A percentile compares a stretch with the other conserved stretches of the same genome.
Conservation (phyloP, 257 asterid species). For the Perilla frutescens region DNA sequence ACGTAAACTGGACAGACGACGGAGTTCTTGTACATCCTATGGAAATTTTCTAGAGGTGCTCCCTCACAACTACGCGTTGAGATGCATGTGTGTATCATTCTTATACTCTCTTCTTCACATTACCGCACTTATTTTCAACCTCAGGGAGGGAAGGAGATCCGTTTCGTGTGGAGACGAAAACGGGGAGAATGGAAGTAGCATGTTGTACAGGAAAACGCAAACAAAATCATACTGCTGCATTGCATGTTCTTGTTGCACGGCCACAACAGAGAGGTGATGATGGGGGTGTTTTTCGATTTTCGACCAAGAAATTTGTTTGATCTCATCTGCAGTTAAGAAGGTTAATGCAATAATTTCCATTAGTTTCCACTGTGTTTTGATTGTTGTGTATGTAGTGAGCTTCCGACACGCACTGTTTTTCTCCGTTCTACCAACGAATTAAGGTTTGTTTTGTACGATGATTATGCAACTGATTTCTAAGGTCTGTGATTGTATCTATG, state of each 20-base stretch:
- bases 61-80: too few species aligned
- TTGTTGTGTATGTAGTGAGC: slow-evolving; percentile 9
- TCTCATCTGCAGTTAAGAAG: slow-evolving; percentile 3
- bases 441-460: slow-evolving; percentile 13
- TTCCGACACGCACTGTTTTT: neutral
- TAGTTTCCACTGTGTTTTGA: neutral
- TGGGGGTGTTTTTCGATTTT: neutral
- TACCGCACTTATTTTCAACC: too few species aligned
- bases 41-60: slow-evolving; percentile 73
- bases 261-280: neutral
- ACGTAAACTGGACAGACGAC: slow-evolving; percentile 71
- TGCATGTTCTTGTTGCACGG: too few species aligned
- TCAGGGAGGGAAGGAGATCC: neutral
- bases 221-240: neutral
- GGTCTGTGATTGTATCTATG: neutral
- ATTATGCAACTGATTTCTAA: neutral
- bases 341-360: slow-evolving; percentile 17
- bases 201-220: slow-evolving; percentile 27
- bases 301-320: too few species aligned
- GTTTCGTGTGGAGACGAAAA: neutral
- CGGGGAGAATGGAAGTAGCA: neutral
- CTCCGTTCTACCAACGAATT: slow-evolving; percentile 3
- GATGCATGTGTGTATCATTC: neutral
- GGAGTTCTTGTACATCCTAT: slow-evolving; percentile 74
- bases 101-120: neutral